Base-by-base conservation (phyloP, 2,329 filamentous ascomycete genomes). In the Penicillium vulpinum region DNA sequence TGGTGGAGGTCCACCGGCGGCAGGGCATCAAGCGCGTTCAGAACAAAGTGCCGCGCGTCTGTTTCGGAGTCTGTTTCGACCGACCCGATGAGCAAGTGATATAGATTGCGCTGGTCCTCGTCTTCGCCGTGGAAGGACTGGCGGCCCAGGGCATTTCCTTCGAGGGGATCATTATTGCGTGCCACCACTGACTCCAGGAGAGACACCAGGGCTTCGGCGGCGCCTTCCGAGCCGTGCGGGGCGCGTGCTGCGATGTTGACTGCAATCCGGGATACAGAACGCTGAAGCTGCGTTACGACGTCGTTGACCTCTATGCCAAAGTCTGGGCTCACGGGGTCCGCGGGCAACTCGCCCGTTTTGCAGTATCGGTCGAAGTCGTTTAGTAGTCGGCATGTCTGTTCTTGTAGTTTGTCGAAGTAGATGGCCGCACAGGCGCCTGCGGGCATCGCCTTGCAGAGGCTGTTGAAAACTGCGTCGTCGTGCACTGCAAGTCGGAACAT, bases 401-500 rank as follows among this genome's bases (percentile, higher is more conserved):
- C 65, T 54, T 72, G 69, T 13, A 75, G 58, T 57, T 80, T 81
- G 58, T 78, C 72, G 53, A 77, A 75, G 62, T 78, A 80, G 39
- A 75, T 74, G 5, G 69, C 70, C 2, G 77, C 75, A 53, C 78
- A 76, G 1, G 73, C 73, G 0, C 73, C 73, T 3, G 73, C 61
- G 0, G 76, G 73, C 69, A 80, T 77, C 3, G 73, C 72, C 51
- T 75, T 75, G 58, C 73, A 75, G 18, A 80, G 69, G 47, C 73
- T 73, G 18, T 66, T 63, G 59, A 73, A 80, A 26, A 77, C 70
- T n/a, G 67, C 67, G 39, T 77, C 72, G 53, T 80, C 77, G 58
- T 78, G 73, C 15, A 77, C 71, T 5, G 77, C 77, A 5, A 78
- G 73, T 24, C 75, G 71, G 61, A 80, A 77, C 57, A 79, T 69